Base-by-base conservation (phyloP, 2,329 filamentous ascomycete species). In the Penicillium sp. region DNA sequence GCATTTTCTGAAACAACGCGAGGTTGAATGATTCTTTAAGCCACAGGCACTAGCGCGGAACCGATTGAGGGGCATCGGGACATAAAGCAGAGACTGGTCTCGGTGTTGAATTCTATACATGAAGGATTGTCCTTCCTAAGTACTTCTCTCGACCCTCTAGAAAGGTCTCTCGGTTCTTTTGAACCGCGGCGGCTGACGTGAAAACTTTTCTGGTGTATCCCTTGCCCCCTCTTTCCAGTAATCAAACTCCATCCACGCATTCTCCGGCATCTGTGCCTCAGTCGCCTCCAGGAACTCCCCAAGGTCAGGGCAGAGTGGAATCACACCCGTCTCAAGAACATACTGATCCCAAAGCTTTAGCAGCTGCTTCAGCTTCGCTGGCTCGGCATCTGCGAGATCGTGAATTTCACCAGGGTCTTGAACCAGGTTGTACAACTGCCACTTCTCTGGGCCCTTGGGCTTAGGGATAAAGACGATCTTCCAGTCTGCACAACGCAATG, bases 211-310 rank as follows among this genome's bases (percentile, higher is more conserved):
- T 4, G 77, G 77, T 16, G 79, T 73, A 43, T 82, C 78, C 18
- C 80, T 71, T 4, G 80, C 80, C 0, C 81, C 81, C 3, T 77
- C 73, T 56, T 82, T 81, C 83, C 83, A 87, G 59, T 86, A 86
- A 68, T 86, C 83, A 67, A 85, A 86, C 71, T 86, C 83, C 71
- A 86, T 86, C 84, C 83, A 86, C 6, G 80, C 82, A 64, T 86
- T 84, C 67, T 87, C 83, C 0, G 81, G 81, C 84, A 86, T 86
- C 75, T 86, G 83, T 55, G 81, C 83, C 68, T 87, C 84, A 62
- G 81, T 84, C 0, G 83, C 83, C 53, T 81, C 81, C 49, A 87
- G 73, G 73, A 81, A 86, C 2, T 79, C 72, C 0, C 84, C 84
- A 42, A 86, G 67, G 57, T 83, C 83, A 1, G 82, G 84, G 47